Percentiles rank a stretch among this genome's conserved stretches.
Conservation (phyloP, 129 eudicot species). For the Rutidosis leptorrhynchoides region DNA sequence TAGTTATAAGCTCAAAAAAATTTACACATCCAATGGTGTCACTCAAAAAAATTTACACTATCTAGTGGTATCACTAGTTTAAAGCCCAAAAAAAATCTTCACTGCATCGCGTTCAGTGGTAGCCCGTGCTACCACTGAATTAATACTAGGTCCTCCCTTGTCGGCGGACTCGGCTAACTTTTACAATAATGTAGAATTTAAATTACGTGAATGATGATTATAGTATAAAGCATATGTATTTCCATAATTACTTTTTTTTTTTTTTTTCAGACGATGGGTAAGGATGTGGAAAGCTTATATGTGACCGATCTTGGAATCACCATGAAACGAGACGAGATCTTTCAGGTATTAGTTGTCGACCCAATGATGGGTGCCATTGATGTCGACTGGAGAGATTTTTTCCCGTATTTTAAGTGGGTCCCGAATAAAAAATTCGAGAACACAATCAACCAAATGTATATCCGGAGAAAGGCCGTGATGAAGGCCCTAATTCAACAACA, state of each 20-base stretch:
- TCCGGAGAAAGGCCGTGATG: conserved; percentile 57
- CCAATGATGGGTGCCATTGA: conserved; percentile 68
- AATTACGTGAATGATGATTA: background rate
- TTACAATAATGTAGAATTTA: too few relatives aligned
- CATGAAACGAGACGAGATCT: conserved; percentile 48
- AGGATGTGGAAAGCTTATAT: conserved; percentile 49
- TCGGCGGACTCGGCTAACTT: too few relatives aligned
- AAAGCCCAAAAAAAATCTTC: too few relatives aligned
- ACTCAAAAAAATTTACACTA: too few relatives aligned
- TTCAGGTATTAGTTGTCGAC: conserved; percentile 49
- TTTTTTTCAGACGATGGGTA: conserved; percentile 54
- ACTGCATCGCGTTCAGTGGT: too few relatives aligned
- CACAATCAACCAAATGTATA: conserved; percentile 39
- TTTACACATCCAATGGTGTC: too few relatives aligned
- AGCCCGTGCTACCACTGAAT: too few relatives aligned
- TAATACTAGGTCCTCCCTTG: too few relatives aligned
- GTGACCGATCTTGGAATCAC: conserved; percentile 56
- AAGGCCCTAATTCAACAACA: conserved; percentile 51
- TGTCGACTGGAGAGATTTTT: conserved; percentile 79
- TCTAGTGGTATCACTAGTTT: too few relatives aligned
- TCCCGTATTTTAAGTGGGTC: conserved; percentile 65
- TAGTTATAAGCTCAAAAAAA: too few relatives aligned
- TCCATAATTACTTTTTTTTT: conserved; percentile 12
- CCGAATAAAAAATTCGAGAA: conserved; percentile 53
- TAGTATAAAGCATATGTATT: background rate